Conservation (phyloP, 2,329 filamentous ascomycete species). For the Penicillium sp. region DNA sequence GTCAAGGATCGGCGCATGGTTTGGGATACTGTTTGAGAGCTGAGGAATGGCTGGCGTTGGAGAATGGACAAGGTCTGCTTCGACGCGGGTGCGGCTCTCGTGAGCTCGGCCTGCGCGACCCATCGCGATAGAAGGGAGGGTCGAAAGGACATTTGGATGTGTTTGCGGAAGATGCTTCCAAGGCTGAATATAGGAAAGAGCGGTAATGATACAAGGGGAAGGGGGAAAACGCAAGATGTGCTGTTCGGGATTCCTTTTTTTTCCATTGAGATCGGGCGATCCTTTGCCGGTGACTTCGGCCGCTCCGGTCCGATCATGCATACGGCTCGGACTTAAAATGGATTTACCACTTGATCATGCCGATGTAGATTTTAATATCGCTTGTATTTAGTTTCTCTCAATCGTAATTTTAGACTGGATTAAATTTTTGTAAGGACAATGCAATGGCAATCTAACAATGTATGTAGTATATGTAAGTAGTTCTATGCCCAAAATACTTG, state of each 20-base stretch:
- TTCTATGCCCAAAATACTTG: too few relatives aligned
- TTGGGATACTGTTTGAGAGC: background rate
- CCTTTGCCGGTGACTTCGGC: constrained; percentile 9
- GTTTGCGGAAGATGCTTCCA: background rate
- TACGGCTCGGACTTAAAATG: constrained; percentile 3
- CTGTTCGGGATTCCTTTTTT: background rate
- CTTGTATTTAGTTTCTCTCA: too few relatives aligned
- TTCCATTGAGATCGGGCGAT: constrained; percentile 1
- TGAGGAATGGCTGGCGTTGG: background rate
- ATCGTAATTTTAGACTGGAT: too few relatives aligned
- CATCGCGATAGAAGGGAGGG: constrained; percentile 19
- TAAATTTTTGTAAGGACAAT: too few relatives aligned
- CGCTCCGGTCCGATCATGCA: constrained; percentile 9
- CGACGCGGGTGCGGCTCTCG: constrained; percentile 3
- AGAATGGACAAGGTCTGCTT: background rate
- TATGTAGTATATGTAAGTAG: too few relatives aligned
- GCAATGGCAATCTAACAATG: too few relatives aligned
- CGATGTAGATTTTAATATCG: background rate
- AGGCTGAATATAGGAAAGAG: background rate
- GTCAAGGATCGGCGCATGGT: background rate
- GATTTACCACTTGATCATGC: background rate
- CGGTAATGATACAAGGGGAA: background rate
- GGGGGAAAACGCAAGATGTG: background rate
- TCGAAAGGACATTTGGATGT: constrained; percentile 12
- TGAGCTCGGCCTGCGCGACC: constrained; percentile 21